phyloP scores from a whole-genome alignment of 2,329 filamentous ascomycete species.

The Fusarium lateritium region DNA sequence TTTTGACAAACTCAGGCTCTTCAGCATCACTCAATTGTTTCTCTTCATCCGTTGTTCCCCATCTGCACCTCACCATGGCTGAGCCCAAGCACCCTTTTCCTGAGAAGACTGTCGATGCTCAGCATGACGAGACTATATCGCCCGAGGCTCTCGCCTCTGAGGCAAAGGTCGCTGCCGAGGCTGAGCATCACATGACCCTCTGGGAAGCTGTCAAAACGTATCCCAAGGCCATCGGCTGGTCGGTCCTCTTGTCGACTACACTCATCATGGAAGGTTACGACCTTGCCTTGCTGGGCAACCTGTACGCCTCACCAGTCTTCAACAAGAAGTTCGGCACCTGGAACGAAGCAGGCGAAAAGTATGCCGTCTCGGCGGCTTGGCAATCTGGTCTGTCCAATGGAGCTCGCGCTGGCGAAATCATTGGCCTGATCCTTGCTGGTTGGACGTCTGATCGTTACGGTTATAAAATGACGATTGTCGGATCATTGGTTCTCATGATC shows the following conservation, averaged over 20 bases:
- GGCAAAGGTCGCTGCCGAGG: conserved; percentile 58
- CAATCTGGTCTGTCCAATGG: conserved; percentile 70
- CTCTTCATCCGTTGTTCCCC: background rate
- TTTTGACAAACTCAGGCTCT: background rate
- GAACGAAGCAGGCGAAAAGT: conserved; percentile 54
- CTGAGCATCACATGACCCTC: conserved; percentile 60
- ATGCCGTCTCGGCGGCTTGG: conserved; percentile 68
- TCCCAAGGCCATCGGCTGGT: conserved; percentile 65
- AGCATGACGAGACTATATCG: conserved; percentile 48
- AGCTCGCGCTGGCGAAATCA: conserved; percentile 66
- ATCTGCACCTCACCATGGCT: conserved; percentile 42
- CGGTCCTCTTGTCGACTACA: conserved; percentile 60
- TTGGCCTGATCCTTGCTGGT: conserved; percentile 69
- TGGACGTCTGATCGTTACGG: conserved; percentile 66
- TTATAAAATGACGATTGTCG: conserved; percentile 66
- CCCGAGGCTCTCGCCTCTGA: conserved; percentile 52
- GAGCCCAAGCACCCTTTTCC: conserved; percentile 21
- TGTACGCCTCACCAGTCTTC: conserved; percentile 64
- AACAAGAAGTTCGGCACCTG: conserved; percentile 62
- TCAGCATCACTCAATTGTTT: background rate
- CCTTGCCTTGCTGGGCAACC: conserved; percentile 63
- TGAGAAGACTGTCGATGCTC: conserved; percentile 43
- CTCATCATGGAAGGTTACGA: conserved; percentile 69
- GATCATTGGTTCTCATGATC: conserved; percentile 61
- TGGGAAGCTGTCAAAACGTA: conserved; percentile 59